Evolutionary conservation across 164 flowering plant species (phyloP).

Genomic region (Sextonia rubra): DNA sequence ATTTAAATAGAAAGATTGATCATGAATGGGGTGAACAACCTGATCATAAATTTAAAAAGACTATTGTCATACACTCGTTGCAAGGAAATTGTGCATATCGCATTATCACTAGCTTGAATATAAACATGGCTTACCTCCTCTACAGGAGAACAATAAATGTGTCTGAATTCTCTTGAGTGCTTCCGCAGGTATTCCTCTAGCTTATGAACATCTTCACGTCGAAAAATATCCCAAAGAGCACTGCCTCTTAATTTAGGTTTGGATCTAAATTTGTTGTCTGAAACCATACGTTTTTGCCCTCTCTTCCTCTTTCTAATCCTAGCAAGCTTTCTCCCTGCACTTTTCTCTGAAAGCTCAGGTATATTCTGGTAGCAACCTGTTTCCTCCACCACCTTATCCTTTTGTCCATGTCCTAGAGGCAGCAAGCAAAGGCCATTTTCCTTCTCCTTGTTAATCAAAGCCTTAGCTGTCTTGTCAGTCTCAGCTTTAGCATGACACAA

Average conservation of each 20-base stretch:
- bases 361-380: neutral
- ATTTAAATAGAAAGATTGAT: conserved; percentile 65
- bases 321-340: neutral
- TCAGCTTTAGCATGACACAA: neutral
- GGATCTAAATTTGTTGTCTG: conserved; percentile 9
- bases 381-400: neutral
- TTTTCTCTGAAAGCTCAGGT: conserved; percentile 5
- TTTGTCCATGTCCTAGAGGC: neutral
- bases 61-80: neutral
- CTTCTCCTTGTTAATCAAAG: neutral
- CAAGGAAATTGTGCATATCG: neutral
- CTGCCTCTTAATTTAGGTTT: conserved; percentile 34
- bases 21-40: conserved; percentile 87
- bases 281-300: neutral
- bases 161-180: conserved; percentile 23
- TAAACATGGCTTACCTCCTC: conserved; percentile 21
- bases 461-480: neutral
- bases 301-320: neutral
- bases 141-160: conserved; percentile 17
- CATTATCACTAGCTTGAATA: neutral
- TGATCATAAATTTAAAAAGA: conserved; percentile 11
- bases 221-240: conserved; percentile 80
- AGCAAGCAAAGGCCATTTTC: conserved; percentile 5
- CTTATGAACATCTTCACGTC: conserved; percentile 55
- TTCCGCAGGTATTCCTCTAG: conserved; percentile 27